Evolutionary conservation across 345 rosid species (phyloP).

Genomic region (Eucalyptus regnans): DNA sequence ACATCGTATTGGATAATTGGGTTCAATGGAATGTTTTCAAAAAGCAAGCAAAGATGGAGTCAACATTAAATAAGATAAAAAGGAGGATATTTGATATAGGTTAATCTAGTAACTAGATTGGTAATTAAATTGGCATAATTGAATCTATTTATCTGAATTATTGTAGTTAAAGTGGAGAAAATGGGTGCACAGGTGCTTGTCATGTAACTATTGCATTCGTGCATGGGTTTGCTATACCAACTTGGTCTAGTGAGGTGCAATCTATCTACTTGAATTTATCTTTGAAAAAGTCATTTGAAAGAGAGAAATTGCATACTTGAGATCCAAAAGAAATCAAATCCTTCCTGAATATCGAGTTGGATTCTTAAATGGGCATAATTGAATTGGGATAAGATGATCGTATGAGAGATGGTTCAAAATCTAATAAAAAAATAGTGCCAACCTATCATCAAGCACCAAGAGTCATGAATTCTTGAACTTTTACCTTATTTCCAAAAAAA

Average conservation of each 20-base stretch:
- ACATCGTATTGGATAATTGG: no score
- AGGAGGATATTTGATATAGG: background rate
- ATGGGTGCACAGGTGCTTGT: background rate
- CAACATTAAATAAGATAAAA: background rate
- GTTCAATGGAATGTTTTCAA: background rate
- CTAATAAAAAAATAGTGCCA: no score
- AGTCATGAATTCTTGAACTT: background rate
- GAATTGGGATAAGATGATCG: background rate
- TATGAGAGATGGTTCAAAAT: no score
- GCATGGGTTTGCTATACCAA: background rate
- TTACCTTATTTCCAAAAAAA: background rate
- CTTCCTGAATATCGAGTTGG: accelerated
- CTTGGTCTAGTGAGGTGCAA: accelerated
- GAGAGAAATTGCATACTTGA: background rate
- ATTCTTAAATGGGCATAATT: background rate
- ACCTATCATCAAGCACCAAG: background rate
- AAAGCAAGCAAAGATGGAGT: background rate
- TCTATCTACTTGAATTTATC: background rate
- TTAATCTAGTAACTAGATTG: background rate
- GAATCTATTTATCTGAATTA: background rate
- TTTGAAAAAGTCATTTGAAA: no score
- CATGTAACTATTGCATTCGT: background rate
- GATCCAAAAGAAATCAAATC: background rate
- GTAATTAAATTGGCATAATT: background rate
- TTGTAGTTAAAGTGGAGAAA: background rate